phyloP scores from a whole-genome alignment of 2,329 filamentous ascomycete species.

The Arthrobotrys sphaeroides region DNA sequence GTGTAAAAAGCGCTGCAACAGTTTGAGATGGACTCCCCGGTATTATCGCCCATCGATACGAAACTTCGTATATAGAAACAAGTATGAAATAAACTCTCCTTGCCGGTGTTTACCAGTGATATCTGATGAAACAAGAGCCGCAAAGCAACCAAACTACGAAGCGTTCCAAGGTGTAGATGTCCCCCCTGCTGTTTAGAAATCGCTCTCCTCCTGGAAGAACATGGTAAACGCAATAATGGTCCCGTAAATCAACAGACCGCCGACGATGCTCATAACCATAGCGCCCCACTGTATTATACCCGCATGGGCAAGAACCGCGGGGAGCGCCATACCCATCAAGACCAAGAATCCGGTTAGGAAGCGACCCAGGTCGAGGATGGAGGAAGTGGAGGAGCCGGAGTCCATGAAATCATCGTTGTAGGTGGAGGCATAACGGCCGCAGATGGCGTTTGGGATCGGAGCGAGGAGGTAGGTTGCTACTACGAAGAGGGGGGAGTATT shows the following conservation, averaged over 20 bases:
- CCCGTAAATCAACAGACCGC: constrained; percentile 92
- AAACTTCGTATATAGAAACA: not conserved
- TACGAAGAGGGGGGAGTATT: constrained; percentile 93
- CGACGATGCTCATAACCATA: constrained; percentile 93
- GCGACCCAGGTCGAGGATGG: constrained; percentile 88
- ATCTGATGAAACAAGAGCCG: too few relatives aligned
- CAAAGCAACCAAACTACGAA: too few relatives aligned
- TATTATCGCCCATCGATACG: not conserved
- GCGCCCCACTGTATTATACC: constrained; percentile 82
- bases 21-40: too few relatives aligned
- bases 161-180: too few relatives aligned
- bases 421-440: constrained; percentile 82
- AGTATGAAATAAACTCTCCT: too few relatives aligned
- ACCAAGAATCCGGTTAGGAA: constrained; percentile 96
- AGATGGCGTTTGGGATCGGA: constrained; percentile 96
- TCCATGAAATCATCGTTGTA: constrained; percentile 84
- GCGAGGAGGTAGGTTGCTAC: constrained; percentile 95
- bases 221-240: constrained; percentile 98
- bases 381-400: constrained; percentile 77
- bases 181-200: constrained; percentile 73
- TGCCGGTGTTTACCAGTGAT: too few relatives aligned
- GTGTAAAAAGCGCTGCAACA: not conserved
- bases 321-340: constrained; percentile 94
- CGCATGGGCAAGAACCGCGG: constrained; percentile 86
- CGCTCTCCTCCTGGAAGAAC: constrained; percentile 98